Evolutionary conservation across 2,329 filamentous ascomycete species (phyloP).

Genomic region (Trichoderma atrobrunneum): DNA sequence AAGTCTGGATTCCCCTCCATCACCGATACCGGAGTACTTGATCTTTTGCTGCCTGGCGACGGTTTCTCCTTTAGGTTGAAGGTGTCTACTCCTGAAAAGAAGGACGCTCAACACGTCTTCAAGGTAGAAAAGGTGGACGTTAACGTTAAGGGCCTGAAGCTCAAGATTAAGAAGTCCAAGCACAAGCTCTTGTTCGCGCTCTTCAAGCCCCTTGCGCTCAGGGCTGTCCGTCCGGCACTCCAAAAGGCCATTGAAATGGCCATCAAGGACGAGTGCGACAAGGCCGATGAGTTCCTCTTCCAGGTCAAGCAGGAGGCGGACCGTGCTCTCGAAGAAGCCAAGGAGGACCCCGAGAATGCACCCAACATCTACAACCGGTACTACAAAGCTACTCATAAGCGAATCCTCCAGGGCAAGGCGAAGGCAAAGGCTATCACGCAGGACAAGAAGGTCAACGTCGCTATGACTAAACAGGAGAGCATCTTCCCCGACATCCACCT

Average conservation of each 20-base stretch:
- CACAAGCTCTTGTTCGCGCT: slow-evolving; percentile 87
- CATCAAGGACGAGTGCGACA: slow-evolving; percentile 77
- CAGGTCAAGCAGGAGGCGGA: slow-evolving; percentile 81
- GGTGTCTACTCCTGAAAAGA: slow-evolving; percentile 74
- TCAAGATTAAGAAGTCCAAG: slow-evolving; percentile 92
- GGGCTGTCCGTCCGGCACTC: slow-evolving; percentile 76
- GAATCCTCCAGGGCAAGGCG: slow-evolving; percentile 71
- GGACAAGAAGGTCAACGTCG: slow-evolving; percentile 64
- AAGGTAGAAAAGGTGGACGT: slow-evolving; percentile 89
- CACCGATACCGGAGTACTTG: slow-evolving; percentile 82
- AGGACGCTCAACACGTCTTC: slow-evolving; percentile 80
- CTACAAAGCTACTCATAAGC: slow-evolving; percentile 68
- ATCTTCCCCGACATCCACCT: slow-evolving; percentile 84
- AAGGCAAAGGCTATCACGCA: slow-evolving; percentile 62
- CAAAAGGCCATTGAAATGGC: slow-evolving; percentile 87
- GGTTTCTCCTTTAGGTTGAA: slow-evolving; percentile 92
- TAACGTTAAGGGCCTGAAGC: slow-evolving; percentile 73
- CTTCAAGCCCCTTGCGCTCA: slow-evolving; percentile 84
- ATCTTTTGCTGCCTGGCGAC: slow-evolving; percentile 81
- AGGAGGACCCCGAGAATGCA: slow-evolving; percentile 63
- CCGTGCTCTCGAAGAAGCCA: slow-evolving; percentile 59
- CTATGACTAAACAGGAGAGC: slow-evolving; percentile 71
- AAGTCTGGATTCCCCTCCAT: slow-evolving; percentile 90
- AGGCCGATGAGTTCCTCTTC: slow-evolving; percentile 70
- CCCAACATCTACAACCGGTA: slow-evolving; percentile 88